A percentile compares a stretch with the other conserved stretches of the same genome.
Evolutionary conservation across 768 basidiomycete species (phyloP).

Genomic region (Psilocybe tampanensis): DNA sequence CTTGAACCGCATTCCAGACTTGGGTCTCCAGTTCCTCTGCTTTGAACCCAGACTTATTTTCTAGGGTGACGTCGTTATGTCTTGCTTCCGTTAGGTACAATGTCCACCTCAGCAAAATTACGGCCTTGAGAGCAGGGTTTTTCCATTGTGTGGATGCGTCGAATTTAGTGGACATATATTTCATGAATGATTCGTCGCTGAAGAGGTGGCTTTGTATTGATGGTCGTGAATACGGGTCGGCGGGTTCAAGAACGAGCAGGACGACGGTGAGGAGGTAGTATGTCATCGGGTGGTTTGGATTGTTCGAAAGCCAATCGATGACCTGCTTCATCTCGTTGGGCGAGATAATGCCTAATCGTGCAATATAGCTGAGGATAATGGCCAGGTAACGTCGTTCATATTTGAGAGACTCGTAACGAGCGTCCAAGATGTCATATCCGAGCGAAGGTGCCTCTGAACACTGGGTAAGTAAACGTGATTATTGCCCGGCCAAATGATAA

Average conservation of each 20-base stretch:
- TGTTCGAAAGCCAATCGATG: slow-evolving; percentile 70
- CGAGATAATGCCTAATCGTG: slow-evolving; percentile 62
- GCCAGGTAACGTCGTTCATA: slow-evolving; percentile 74
- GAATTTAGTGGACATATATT: slow-evolving; percentile 63
- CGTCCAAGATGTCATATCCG: slow-evolving; percentile 66
- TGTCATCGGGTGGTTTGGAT: slow-evolving; percentile 68
- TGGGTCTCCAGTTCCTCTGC: slow-evolving; percentile 82
- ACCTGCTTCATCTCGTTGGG: slow-evolving; percentile 61
- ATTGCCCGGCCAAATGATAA: background rate
- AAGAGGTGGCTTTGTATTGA: slow-evolving; percentile 45
- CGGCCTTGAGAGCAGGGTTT: slow-evolving; percentile 69
- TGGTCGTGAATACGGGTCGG: slow-evolving; percentile 53
- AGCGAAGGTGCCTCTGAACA: slow-evolving; percentile 48
- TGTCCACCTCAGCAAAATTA: slow-evolving; percentile 84
- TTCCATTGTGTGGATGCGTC: slow-evolving; percentile 61
- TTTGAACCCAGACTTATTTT: slow-evolving; percentile 64
- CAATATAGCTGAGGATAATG: slow-evolving; percentile 61
- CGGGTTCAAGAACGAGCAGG: slow-evolving; percentile 67
- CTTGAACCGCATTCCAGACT: slow-evolving; percentile 83
- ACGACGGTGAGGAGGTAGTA: slow-evolving; percentile 69
- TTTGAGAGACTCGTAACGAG: slow-evolving; percentile 72
- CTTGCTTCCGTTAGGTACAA: slow-evolving; percentile 80
- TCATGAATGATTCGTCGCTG: slow-evolving; percentile 48
- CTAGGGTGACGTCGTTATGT: slow-evolving; percentile 65
- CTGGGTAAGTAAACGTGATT: background rate